phyloP scores from a whole-genome alignment of 768 basidiomycete genomes.

The Cyclocybe aegerita region DNA sequence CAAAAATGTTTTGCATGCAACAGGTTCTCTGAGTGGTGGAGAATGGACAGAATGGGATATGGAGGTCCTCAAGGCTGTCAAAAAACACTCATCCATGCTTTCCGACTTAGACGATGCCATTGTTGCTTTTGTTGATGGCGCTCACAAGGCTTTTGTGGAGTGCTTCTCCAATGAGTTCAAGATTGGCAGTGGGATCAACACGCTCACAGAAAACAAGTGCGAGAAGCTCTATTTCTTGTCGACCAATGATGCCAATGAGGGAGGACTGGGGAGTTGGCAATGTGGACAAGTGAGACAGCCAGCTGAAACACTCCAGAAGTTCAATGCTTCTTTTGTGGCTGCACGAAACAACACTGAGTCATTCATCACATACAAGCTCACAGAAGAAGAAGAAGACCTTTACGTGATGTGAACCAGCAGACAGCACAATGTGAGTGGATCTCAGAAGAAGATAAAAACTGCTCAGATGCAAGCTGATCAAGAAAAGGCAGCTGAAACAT shows the following conservation, averaged over 20 bases:
- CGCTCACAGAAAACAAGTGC: conserved; percentile 5
- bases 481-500: too few species aligned
- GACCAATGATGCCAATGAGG: conserved; percentile 30
- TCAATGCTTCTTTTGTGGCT: too few species aligned
- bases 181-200: conserved; percentile 15
- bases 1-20: conserved; percentile 3
- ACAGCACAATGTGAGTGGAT: too few species aligned
- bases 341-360: too few species aligned
- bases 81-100: conserved; percentile 1
- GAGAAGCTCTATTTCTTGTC: conserved; percentile 9
- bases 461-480: too few species aligned
- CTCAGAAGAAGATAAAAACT: too few species aligned
- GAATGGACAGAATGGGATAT: conserved; percentile 9
- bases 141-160: conserved; percentile 15
- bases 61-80: conserved; percentile 12
- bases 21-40: conserved; percentile 11
- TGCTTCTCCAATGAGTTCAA: conserved; percentile 27
- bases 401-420: too few species aligned
- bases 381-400: too few species aligned
- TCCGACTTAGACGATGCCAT: conserved; percentile 15
- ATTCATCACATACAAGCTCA: too few species aligned
- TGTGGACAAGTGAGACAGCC: too few species aligned
- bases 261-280: conserved; percentile 20
- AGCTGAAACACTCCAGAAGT: too few species aligned
- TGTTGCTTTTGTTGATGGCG: conserved; percentile 19